Base-by-base conservation (phyloP, 2,329 filamentous ascomycete species). In the Penicillium concentricum region DNA sequence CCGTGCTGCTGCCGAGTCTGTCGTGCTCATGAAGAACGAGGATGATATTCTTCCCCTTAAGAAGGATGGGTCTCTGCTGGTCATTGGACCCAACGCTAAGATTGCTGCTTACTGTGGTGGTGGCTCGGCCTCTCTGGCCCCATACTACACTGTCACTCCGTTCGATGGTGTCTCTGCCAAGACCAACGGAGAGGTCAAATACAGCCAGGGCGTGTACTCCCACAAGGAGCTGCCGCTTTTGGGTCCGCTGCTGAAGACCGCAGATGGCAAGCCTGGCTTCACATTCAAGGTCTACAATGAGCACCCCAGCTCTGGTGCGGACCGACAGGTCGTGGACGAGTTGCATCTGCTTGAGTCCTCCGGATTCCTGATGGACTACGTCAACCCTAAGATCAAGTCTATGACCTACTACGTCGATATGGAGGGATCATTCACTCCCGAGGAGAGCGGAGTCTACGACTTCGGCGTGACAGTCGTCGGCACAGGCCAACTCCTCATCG, bases 11-110 rank as follows among this genome's bases (percentile, higher is more conserved):
- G 82, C 85, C 5, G 87, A 91, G 68, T 85, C 85, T 4, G 85
- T 90, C 9, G 88, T 91, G 1, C 78, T 92, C 13, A 76, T 92
- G 47, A 91, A 91, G 75, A 92, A 92, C 62, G 82, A 90, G 13
- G 81, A 81, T 37, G 77, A 77, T 15, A 70, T 87, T 0, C 77
- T 92, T 1, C 89, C 89, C 0, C 68, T 84, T 51, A 72, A 74
- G 38, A 78, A 76, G 45, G 70, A 72, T 24, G 75, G 78, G 56
- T 74, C 78, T 0, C 72, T 81, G 13, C 77, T 81, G 12, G 75
- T 84, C 18, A 83, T 85, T 56, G 83, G 82, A 3, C 81, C 81
- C 13, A 84, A 84, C 56, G 75, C 82, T 12, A 81, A 78, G 48
- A 71, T 75, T 30, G 72, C 76, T 24, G 66, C 75, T 1, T 79